These are phyloP conservation scores for Cornus kousa DNA, from an alignment of 148 eudicot genomes.

Conservation along the genomic window DNA sequence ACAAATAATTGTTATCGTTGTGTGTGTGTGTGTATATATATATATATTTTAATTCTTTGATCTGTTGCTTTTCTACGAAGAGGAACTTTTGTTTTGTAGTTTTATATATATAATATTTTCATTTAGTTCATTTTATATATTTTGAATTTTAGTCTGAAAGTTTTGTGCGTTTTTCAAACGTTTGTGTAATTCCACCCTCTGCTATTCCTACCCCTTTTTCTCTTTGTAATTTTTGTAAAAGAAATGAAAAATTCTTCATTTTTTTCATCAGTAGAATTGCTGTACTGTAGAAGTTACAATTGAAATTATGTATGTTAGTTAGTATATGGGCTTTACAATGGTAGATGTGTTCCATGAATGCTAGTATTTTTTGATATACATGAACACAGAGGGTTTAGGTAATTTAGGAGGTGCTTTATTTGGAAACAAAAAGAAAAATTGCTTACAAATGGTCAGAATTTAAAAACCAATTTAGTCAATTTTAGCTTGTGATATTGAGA, in stretches of 20 bases:
- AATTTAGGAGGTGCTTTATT: background rate
- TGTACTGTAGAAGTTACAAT: background rate
- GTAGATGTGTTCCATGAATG: too few species aligned
- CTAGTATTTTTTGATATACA: too few species aligned
- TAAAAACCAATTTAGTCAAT: too few species aligned
- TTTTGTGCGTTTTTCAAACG: background rate
- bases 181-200: too few species aligned
- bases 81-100: background rate
- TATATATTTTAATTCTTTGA: background rate
- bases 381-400: background rate
- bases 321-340: too few species aligned
- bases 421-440: background rate
- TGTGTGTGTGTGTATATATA: too few species aligned
- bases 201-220: background rate
- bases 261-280: background rate
- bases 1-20: background rate
- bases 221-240: background rate
- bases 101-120: too few species aligned
- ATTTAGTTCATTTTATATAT: too few species aligned
- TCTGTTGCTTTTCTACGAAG: background rate
- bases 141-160: background rate
- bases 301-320: too few species aligned
- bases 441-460: background rate
- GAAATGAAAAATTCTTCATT: background rate
- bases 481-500: conserved; percentile 2